phyloP scores from a whole-genome alignment of 2,329 filamentous ascomycete genomes.

The Ophiocordyceps sinensis region DNA sequence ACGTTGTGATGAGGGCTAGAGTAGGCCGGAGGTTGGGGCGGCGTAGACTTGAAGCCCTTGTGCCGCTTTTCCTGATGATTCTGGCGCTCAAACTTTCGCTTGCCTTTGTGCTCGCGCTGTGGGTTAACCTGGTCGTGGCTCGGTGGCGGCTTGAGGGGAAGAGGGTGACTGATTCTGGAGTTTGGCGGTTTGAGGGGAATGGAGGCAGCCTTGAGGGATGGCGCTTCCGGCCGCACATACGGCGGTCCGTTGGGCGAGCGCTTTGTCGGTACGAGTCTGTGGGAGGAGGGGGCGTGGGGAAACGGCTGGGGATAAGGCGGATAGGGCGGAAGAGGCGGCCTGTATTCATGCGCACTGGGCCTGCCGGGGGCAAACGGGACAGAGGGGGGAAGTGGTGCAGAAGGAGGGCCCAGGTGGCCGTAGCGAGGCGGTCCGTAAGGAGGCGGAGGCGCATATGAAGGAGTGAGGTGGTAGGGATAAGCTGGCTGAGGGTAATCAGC shows the following conservation, averaged over 20 bases:
- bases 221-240: slow-evolving; percentile 1
- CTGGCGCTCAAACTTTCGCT: slow-evolving; percentile 17
- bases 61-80: slow-evolving; percentile 13
- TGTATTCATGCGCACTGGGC: slow-evolving; percentile 1
- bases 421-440: slow-evolving; percentile 1
- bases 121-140: slow-evolving; percentile 13
- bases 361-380: background rate
- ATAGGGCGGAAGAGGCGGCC: slow-evolving; percentile 1
- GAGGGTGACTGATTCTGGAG: slow-evolving; percentile 8
- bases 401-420: slow-evolving; percentile 4
- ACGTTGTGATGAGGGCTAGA: background rate
- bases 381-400: slow-evolving; percentile 4
- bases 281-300: background rate
- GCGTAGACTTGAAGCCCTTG: slow-evolving; percentile 9
- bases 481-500: slow-evolving; percentile 12
- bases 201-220: background rate
- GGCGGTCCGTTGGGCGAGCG: background rate
- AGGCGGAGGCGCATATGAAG: slow-evolving; percentile 2
- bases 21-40: background rate
- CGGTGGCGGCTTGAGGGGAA: slow-evolving; percentile 18
- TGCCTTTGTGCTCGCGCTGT: slow-evolving; percentile 15
- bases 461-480: slow-evolving; percentile 7
- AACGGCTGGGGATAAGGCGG: background rate
- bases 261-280: background rate
- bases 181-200: slow-evolving; percentile 4